Conservation (phyloP, 73 alveolate species). For the Paramecium octaurelia region DNA sequence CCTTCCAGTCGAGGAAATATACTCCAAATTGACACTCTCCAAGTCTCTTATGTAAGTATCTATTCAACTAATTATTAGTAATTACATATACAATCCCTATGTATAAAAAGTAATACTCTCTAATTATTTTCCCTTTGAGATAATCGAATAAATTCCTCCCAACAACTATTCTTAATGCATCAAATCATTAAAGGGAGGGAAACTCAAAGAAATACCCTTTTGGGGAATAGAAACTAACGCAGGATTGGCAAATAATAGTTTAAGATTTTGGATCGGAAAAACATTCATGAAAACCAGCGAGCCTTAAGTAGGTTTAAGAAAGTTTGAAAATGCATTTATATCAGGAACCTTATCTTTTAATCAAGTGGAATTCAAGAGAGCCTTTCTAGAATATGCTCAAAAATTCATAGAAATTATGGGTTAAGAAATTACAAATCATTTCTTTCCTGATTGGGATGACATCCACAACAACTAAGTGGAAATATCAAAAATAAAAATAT, state of each 20-base stretch:
- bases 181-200: neutral
- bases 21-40: neutral
- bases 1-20: neutral
- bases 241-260: neutral
- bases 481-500: neutral
- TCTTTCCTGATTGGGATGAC: neutral
- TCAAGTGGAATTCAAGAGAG: neutral
- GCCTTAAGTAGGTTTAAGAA: neutral
- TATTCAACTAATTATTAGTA: neutral
- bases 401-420: neutral
- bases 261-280: slow-evolving; percentile 48
- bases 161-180: neutral
- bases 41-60: neutral
- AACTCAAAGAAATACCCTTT: neutral
- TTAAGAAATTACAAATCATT: neutral
- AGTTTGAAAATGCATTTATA: neutral
- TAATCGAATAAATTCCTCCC: neutral
- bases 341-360: neutral
- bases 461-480: neutral
- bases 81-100: neutral
- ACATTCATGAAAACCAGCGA: neutral
- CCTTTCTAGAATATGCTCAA: neutral
- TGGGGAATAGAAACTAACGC: slow-evolving; percentile 13
- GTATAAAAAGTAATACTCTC: neutral
- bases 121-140: neutral